Conservation (phyloP, 768 basidiomycete species). For the Phylloporus sp. region DNA sequence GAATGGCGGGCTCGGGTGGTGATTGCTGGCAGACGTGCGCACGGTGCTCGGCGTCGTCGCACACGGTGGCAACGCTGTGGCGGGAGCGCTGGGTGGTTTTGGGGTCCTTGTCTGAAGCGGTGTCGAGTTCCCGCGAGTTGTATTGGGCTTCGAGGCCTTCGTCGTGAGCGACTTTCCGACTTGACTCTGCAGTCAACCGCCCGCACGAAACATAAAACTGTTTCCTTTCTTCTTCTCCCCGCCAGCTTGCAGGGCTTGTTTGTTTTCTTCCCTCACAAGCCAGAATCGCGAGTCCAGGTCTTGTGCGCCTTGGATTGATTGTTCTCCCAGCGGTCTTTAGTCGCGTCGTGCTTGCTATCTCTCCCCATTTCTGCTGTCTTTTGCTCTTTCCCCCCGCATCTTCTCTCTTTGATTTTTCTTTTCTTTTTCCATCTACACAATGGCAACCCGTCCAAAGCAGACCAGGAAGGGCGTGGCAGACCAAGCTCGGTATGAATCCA, state of each 20-base stretch:
- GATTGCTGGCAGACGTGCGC: background rate
- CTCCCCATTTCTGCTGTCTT: constrained; percentile 33
- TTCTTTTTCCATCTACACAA: constrained; percentile 29
- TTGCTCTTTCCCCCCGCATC: constrained; percentile 22
- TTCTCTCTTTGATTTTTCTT: constrained; percentile 30
- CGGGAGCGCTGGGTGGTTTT: constrained; percentile 4
- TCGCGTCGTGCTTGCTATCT: constrained; percentile 36
- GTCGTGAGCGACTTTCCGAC: constrained; percentile 31
- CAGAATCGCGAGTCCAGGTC: constrained; percentile 18
- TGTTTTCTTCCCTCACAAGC: constrained; percentile 15
- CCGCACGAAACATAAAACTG: constrained; percentile 28
- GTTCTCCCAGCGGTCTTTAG: constrained; percentile 21
- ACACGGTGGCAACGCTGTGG: background rate
- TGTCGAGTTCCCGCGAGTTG: constrained; percentile 32
- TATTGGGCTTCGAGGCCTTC: constrained; percentile 26
- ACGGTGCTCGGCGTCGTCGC: constrained; percentile 1
- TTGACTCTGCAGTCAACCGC: constrained; percentile 25
- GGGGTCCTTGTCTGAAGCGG: constrained; percentile 25
- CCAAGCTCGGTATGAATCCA: constrained; percentile 45
- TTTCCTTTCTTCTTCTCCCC: constrained; percentile 21
- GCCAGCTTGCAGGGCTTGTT: constrained; percentile 27
- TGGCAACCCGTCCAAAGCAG: constrained; percentile 68
- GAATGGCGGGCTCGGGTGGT: background rate
- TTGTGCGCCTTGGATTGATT: constrained; percentile 19
- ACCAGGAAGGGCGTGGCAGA: constrained; percentile 62